Percentiles rank a stretch among this genome's conserved stretches.
Conservation (phyloP, 441 rosid genomes). For the Gossypium davidsonii region DNA sequence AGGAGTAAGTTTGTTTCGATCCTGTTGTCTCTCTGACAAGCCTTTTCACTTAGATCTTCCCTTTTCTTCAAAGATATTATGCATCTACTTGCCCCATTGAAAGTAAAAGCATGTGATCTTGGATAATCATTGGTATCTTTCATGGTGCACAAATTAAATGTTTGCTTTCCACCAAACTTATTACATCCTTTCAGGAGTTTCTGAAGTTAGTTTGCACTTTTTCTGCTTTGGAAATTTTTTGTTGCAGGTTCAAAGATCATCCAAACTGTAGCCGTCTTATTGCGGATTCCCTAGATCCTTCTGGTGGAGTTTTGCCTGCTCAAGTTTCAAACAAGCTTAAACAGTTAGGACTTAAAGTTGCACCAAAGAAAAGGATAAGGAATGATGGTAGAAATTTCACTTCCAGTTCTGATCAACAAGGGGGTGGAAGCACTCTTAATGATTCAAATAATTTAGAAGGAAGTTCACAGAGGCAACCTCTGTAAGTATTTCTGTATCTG, state of each 20-base stretch:
- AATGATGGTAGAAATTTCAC: constrained; percentile 21
- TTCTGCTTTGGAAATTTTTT: constrained; percentile 17
- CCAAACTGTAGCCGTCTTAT: constrained; percentile 50
- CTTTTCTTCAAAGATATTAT: not conserved
- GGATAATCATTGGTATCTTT: not conserved
- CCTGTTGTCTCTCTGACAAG: not conserved
- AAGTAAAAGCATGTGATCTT: not conserved
- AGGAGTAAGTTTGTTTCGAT: constrained; percentile 45
- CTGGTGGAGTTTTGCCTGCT: constrained; percentile 63
- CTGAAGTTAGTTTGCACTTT: constrained; percentile 9
- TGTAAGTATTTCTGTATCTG: constrained; percentile 42
- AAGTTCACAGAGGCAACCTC: constrained; percentile 35
- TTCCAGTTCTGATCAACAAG: constrained; percentile 22
- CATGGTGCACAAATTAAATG: constrained; percentile 4
- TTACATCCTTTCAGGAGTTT: constrained; percentile 7
- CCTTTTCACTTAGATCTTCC: not conserved
- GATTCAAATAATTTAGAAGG: constrained; percentile 32
- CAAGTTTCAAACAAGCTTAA: constrained; percentile 92
- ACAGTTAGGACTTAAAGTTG: constrained; percentile 58
- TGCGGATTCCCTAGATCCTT: constrained; percentile 68
- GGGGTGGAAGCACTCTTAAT: constrained; percentile 27
- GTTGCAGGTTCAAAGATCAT: constrained; percentile 67
- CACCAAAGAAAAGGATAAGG: constrained; percentile 47
- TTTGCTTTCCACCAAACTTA: constrained; percentile 7
- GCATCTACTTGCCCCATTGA: not conserved